Conservation (phyloP, 805 yeast genomes). For the Candida argentea region DNA sequence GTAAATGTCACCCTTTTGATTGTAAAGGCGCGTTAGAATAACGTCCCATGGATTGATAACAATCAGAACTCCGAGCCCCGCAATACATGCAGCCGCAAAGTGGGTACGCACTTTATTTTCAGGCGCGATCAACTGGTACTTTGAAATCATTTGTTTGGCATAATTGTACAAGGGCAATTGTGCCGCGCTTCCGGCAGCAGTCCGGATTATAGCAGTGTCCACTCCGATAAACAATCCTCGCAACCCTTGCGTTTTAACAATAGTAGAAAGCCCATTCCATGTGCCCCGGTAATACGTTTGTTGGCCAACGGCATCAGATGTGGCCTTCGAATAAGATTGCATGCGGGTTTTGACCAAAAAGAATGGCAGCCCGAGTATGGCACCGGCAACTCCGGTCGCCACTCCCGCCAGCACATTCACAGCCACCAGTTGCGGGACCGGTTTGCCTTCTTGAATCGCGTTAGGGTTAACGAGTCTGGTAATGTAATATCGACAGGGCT, state of each 20-base stretch:
- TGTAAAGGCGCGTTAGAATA: constrained; percentile 85
- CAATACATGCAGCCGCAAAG: constrained; percentile 58
- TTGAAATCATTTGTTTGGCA: constrained; percentile 53
- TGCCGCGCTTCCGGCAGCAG: constrained; percentile 92
- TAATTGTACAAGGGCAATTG: constrained; percentile 89
- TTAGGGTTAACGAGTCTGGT: constrained; percentile 46
- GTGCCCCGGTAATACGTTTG: constrained; percentile 79
- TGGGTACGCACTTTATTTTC: constrained; percentile 62
- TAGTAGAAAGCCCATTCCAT: constrained; percentile 54
- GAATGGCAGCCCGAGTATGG: constrained; percentile 81
- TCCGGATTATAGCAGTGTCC: constrained; percentile 88
- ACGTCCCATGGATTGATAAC: constrained; percentile 99
- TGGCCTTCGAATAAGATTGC: constrained; percentile 76
- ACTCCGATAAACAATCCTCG: constrained; percentile 81
- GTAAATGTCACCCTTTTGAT: constrained; percentile 84
- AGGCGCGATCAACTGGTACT: constrained; percentile 34
- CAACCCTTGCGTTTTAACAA: constrained; percentile 61
- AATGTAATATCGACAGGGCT: constrained; percentile 60
- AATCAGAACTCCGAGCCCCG: constrained; percentile 88
- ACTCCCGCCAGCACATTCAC: constrained; percentile 78
- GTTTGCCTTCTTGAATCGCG: constrained; percentile 31
- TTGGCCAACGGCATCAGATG: constrained; percentile 56
- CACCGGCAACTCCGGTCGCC: constrained; percentile 80
- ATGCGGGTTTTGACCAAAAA: constrained; percentile 90
- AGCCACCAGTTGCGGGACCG: constrained; percentile 26